Evolutionary conservation across 2,329 filamentous ascomycete species (phyloP).

Genomic region (Penicillium sp.): DNA sequence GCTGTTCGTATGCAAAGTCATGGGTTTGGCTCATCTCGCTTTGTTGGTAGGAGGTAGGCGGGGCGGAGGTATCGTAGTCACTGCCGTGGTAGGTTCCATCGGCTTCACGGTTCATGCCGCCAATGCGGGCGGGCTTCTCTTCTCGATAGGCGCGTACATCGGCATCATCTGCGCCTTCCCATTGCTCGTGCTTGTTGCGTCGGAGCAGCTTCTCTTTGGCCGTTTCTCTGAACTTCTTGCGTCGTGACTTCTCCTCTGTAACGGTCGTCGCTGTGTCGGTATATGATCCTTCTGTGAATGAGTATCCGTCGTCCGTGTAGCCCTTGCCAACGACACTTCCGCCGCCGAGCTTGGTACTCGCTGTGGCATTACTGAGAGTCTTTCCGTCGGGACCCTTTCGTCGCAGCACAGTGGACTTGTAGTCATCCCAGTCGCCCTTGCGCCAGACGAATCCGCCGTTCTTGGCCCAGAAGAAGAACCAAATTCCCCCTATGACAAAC

Average conservation of each 20-base stretch:
- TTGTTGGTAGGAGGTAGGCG: conserved; percentile 52
- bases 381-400: conserved; percentile 87
- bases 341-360: conserved; percentile 79
- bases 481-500: conserved; percentile 74
- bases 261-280: conserved; percentile 46
- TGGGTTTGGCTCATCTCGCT: conserved; percentile 49
- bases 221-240: conserved; percentile 34
- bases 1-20: conserved; percentile 39
- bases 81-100: conserved; percentile 84
- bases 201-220: conserved; percentile 40
- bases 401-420: conserved; percentile 89
- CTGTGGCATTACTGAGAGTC: conserved; percentile 76
- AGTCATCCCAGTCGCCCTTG: conserved; percentile 92
- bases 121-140: conserved; percentile 81
- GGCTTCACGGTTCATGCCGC: conserved; percentile 78
- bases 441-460: conserved; percentile 91
- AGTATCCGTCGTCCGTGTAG: conserved; percentile 67
- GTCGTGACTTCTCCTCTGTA: conserved; percentile 31
- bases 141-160: conserved; percentile 81
- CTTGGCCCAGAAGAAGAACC: conserved; percentile 99
- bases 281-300: conserved; percentile 41
- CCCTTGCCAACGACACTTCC: conserved; percentile 64
- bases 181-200: conserved; percentile 47
- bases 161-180: conserved; percentile 62
- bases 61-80: conserved; percentile 63